Evolutionary conservation across 2,329 filamentous ascomycete species (phyloP), one percentile per base, ranked within the genome.

Genomic region (Leptographium galeiforme): DNA sequence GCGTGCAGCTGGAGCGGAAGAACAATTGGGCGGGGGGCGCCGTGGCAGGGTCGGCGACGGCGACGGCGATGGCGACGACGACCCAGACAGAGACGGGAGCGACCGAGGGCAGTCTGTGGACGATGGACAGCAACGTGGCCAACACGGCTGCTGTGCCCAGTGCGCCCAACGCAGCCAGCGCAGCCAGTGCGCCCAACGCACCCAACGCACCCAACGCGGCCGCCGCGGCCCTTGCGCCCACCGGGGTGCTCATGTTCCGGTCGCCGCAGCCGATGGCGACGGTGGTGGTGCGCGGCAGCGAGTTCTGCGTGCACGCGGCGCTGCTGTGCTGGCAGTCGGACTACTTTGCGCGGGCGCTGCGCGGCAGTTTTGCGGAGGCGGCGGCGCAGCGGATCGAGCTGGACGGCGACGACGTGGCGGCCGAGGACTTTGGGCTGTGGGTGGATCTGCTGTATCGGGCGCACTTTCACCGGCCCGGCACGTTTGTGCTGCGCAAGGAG

Each of bases 361-460:
- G 53, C 19, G 58, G 59, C 4, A 13, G 30, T 12, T 61, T 60
- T 32, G 33, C 52, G 10, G 59, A 61, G 52, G 56, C 54, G 11
- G 34, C 56, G 33, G 57, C 55, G 5, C 55, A 59, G 51, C 52
- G 53, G 11, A 51, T 62, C 50, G 53, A 49, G 14, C 55, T 60
- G 19, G 58, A 61, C 45, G 56, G 53, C 44, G 55, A 56, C 16
- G 57, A 58, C 47, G 19, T 62, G 6, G 12, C 51, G 8, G 25
- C 32, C 19, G 54, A 54, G 1, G 55, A 58, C 16, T 60, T 63
- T 52, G 60, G 59, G 12, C 52, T 58, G 6, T 63, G 60, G 54
- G 56, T 59, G 14, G 58, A 59, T 32, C 51, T 59, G 49, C 47
- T 61, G 16, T 62, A 62, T 52, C 55, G 53, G 14, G 49, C 33